A percentile compares a stretch with the other conserved stretches of the same genome.
phyloP scores from a whole-genome alignment of 371 early-diverging fungal species.

The Funneliformis caledonium region DNA sequence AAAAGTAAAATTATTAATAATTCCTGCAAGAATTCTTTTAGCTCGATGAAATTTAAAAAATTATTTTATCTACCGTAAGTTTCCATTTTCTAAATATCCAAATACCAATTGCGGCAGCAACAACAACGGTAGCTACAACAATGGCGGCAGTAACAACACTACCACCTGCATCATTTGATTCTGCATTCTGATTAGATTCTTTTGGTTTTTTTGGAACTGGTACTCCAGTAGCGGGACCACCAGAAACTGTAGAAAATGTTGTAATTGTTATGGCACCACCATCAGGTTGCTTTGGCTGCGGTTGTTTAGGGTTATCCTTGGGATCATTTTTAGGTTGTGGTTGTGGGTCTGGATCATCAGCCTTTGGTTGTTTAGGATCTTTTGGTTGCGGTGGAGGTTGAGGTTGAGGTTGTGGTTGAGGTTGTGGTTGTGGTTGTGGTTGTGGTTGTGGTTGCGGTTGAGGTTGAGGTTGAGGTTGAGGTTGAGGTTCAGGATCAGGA shows the following conservation, averaged over 20 bases:
- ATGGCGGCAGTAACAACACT: slow-evolving; percentile 45
- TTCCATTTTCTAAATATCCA: slow-evolving; percentile 57
- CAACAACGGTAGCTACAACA: slow-evolving; percentile 48
- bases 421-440: background rate
- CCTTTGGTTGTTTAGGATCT: background rate
- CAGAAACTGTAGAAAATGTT: background rate
- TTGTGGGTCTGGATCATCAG: background rate
- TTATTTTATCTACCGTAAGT: slow-evolving; percentile 45
- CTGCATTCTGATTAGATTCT: background rate
- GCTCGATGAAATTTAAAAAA: background rate
- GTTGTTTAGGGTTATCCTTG: background rate
- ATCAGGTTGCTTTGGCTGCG: background rate
- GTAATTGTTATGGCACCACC: background rate
- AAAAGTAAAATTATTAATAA: background rate
- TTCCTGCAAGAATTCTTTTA: background rate
- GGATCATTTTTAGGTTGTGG: background rate
- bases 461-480: background rate
- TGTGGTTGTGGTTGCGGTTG: background rate
- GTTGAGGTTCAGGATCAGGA: too few species aligned
- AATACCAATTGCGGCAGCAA: slow-evolving; percentile 52
- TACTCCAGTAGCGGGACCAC: background rate
- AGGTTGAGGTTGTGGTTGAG: background rate
- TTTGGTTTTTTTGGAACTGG: background rate
- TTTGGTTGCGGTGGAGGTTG: background rate
- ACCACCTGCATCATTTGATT: background rate